Evolutionary conservation across 148 eudicot genomes (phyloP), one percentile per base, ranked within the genome.

Genomic region (Arctostaphylos glauca): DNA sequence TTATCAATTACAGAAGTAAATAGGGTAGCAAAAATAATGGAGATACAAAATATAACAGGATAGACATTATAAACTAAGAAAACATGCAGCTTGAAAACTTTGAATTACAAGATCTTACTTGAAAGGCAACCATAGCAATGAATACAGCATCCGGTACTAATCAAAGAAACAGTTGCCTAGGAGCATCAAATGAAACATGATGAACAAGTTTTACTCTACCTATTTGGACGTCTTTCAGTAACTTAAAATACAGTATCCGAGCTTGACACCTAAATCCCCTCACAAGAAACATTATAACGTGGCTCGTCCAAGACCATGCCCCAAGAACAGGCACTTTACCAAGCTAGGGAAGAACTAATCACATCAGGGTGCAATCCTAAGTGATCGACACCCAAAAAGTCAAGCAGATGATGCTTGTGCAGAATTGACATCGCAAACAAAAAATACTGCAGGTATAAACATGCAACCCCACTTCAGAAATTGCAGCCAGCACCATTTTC

Each of bases 401-500:
- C 52, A 44, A 58, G 64, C 10, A 31, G 70, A 43, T 62, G 44
- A 55, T 54, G 80, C 80, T 19, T 19, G 59, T 16, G 25, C 59
- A 76, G 78, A 19, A 53, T 31, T 77, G 19, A 38, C 9, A 47
- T 43, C 18, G 5, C 47, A 46, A 49, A 8, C 52, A 43, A 8
- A 74, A 48, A n/a, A 15, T 74, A 12, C 19, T 31, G 77, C 54
- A 19, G 41, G 38, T 48, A 74, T 31, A 47, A 73, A 48, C 53
- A 3, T 7, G 14, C 18, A 53, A 49, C 3, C 19, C 38, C 9
- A 3, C 19, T 50, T n/a, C 1, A 75, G 21, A 25, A 23, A 75
- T 21, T 48, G 78, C 78, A 74, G n/a, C 78, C 78, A 49, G 56
- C 78, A 75, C 56, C 58, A 4, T 6, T 73, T 46, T 44, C 76